Evolutionary conservation across 352 stramenopile genomes (phyloP).

Genomic region (Phytophthora kernoviae): DNA sequence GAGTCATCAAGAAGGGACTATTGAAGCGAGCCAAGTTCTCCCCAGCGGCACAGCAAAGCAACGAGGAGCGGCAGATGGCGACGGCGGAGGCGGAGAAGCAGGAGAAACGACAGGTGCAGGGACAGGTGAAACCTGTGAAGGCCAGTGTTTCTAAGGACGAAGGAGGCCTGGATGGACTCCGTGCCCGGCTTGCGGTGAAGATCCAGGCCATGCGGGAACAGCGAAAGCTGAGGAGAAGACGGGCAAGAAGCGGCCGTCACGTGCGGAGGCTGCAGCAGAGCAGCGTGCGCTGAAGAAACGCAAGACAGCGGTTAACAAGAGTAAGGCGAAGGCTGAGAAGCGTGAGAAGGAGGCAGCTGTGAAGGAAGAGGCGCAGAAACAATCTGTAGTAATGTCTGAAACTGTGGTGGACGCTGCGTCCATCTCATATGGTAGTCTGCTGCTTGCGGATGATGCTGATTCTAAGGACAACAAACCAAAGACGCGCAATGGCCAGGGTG

Average conservation of each 20-base stretch:
- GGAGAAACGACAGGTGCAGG: constrained; percentile 40
- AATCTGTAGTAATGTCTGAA: constrained; percentile 16
- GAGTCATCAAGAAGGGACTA: constrained; percentile 57
- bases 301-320: constrained; percentile 61
- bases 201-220: constrained; percentile 76
- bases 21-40: constrained; percentile 80
- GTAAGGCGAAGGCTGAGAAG: constrained; percentile 48
- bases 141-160: constrained; percentile 39
- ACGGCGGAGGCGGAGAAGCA: constrained; percentile 54
- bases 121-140: constrained; percentile 42
- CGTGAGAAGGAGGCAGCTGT: constrained; percentile 43
- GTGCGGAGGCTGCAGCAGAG: constrained; percentile 28
- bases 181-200: constrained; percentile 68
- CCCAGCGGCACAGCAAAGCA: constrained; percentile 64
- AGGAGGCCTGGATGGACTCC: constrained; percentile 60
- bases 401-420: constrained; percentile 28
- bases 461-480: constrained; percentile 58
- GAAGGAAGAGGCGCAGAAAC: constrained; percentile 15
- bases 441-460: constrained; percentile 60
- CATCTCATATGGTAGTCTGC: constrained; percentile 81
- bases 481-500: constrained; percentile 73
- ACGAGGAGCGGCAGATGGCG: constrained; percentile 59
- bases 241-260: constrained; percentile 55
- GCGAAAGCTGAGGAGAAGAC: constrained; percentile 67
- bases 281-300: constrained; percentile 40